Base-by-base conservation (phyloP, 371 early-diverging fungal genomes). In the Parasitella parasitica region DNA sequence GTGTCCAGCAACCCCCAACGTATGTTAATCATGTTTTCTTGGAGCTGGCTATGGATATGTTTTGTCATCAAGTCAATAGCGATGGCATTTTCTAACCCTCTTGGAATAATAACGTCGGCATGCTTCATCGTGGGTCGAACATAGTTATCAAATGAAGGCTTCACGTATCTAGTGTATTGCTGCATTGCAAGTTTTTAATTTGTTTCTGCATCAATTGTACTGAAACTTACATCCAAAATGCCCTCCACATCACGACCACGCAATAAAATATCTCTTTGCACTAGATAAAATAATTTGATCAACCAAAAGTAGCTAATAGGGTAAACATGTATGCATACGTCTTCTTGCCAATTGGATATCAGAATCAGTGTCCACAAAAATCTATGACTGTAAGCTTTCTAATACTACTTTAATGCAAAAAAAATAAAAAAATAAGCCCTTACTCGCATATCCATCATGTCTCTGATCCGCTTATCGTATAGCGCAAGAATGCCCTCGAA, bases 401-500 rank as follows among this genome's bases (percentile, higher is more conserved):
- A 11, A 12, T 43, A 16, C 43, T 11, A 43, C 32, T 63, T 52
- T 56, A 51, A 59, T 59, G 46, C 58, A 54, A 55, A 48, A 56
- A 41, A 38, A 11, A 32, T 4, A 32, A 30, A 39, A 37, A 26
- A 39, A 11, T 6, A 6, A n/a, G 41, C 22, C 27, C 54, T 52
- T 78, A 89, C 86, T 89, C 91, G 95, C 62, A 97, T 71, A 73
- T 96, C 94, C 95, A 96, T 91, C 73, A 94, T 74, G 26, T 89
- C 84, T 36, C 90, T 77, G 30, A 95, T 87, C 38, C 75, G 75
- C 30, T 87, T 83, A 67, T 95, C 94, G 67, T 93, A 92, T 32
- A 96, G 77, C 4, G 92, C 94, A 77, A 94, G 90, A 55, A 96
- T 95, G 43, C 97, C 97, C 67, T 96, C 96, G 75, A 95, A 94